A percentile compares a stretch with the other conserved stretches of the same genome.
These are phyloP conservation scores for Candolleomyces aberdarensis DNA, from an alignment of 768 basidiomycete species.

Conservation along the genomic window DNA sequence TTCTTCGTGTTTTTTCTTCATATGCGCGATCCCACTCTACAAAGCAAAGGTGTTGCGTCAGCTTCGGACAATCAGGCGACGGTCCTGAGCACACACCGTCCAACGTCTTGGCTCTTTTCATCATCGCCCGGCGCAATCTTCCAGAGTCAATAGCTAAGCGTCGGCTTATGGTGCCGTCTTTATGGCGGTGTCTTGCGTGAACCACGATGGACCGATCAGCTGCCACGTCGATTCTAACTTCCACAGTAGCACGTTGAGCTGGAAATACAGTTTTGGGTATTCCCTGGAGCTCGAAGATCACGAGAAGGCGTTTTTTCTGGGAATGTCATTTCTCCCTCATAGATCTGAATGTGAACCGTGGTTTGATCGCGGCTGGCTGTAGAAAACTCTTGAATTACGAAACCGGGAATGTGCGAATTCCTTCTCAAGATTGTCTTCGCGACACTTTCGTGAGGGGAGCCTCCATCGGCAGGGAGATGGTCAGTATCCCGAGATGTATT, in stretches of 20 bases:
- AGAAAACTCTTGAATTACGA: neutral
- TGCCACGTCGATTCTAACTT: neutral
- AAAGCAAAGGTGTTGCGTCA: neutral
- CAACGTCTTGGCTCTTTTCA: neutral
- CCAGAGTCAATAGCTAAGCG: neutral
- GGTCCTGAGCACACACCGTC: neutral
- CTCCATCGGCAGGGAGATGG: neutral
- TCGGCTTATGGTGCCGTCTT: neutral
- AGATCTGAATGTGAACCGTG: neutral
- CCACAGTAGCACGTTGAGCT: neutral
- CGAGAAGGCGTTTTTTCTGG: neutral
- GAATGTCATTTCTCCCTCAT: neutral
- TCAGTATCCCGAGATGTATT: neutral
- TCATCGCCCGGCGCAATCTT: neutral
- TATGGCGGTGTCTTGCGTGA: neutral
- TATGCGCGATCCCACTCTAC: neutral
- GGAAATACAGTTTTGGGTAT: neutral
- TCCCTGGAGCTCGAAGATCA: neutral
- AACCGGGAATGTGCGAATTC: neutral
- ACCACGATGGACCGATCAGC: neutral
- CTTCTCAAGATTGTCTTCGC: no score
- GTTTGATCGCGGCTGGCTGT: neutral
- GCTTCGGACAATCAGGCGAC: neutral
- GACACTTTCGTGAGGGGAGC: neutral
- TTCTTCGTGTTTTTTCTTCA: neutral